Base-by-base conservation (phyloP, 179 eudicot species). In the Actinidia chinensis region DNA sequence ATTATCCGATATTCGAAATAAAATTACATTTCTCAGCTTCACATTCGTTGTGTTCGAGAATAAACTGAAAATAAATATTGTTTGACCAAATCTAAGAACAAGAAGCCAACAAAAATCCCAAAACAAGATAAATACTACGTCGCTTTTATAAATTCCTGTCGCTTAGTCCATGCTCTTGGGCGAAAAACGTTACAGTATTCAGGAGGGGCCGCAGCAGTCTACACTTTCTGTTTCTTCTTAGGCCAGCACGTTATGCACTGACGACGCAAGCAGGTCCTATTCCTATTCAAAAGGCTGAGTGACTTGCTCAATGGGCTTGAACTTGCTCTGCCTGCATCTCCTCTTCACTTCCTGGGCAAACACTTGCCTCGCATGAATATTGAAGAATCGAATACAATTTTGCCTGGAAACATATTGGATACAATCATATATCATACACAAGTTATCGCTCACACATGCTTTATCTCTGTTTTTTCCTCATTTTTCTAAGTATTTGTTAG, bases 201-300 rank as follows among this genome's bases (percentile, higher is more conserved):
- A 47, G n/a, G n/a, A n/a, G n/a, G n/a, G n/a, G n/a, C n/a, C n/a
- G 83, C 71, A 25, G 77, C 73, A n/a, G n/a, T n/a, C n/a, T n/a
- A n/a, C n/a, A n/a, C n/a, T 76, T 91, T 91, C 46, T 81, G 83
- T 69, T 91, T 91, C 91, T 90, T 91, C n/a, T n/a, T n/a, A 9
- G 93, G 89, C 61, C 80, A 77, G 0, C 96, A 87, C n/a, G 61
- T 91, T 90, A n/a, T 20, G 85, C 85, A 66, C n/a, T 91, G 14
- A 90, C 91, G n/a, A 92, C 97, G 82, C 94, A 90, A 77, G 94
- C 94, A 76, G n/a, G n/a, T n/a, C n/a, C n/a, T 92, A 94, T 85
- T 92, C 94, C 42, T 94, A 86, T 78, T 92, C 64, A 89, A 92
- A 1, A 94, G 97, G 68, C 90, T 94, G 90, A 22, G 97, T 92